Conservation (phyloP, 352 stramenopile genomes). For the Halophytophthora batemanensis region DNA sequence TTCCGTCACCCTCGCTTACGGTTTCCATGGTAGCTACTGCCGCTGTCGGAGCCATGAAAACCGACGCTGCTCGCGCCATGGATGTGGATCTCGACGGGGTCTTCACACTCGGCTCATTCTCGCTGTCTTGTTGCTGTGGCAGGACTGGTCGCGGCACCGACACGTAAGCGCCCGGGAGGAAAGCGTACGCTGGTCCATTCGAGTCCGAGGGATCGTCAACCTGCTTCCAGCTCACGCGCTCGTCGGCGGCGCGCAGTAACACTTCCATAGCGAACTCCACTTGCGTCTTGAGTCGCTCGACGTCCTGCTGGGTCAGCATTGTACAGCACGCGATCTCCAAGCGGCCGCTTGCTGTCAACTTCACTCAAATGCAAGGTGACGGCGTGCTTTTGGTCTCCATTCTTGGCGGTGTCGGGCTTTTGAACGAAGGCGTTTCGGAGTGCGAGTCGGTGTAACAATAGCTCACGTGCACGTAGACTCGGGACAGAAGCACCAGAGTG, state of each 20-base stretch:
- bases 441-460: no score
- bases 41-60: background rate
- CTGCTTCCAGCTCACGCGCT: constrained; percentile 59
- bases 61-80: background rate
- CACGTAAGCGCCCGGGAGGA: constrained; percentile 62
- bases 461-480: no score
- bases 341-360: no score
- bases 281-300: constrained; percentile 46
- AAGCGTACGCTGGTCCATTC: constrained; percentile 31
- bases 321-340: background rate
- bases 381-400: no score
- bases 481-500: background rate
- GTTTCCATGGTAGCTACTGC: background rate
- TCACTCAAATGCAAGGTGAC: no score
- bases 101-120: constrained; percentile 4
- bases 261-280: constrained; percentile 59
- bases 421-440: no score
- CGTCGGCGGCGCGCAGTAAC: constrained; percentile 54
- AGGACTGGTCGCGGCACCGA: constrained; percentile 4
- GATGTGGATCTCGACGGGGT: no score
- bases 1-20: constrained; percentile 25
- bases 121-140: constrained; percentile 13
- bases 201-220: background rate
- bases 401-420: no score
- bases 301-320: constrained; percentile 28